Evolutionary conservation across 495 filamentous ascomycete species (phyloP).

Genomic region (Letharia columbiana): DNA sequence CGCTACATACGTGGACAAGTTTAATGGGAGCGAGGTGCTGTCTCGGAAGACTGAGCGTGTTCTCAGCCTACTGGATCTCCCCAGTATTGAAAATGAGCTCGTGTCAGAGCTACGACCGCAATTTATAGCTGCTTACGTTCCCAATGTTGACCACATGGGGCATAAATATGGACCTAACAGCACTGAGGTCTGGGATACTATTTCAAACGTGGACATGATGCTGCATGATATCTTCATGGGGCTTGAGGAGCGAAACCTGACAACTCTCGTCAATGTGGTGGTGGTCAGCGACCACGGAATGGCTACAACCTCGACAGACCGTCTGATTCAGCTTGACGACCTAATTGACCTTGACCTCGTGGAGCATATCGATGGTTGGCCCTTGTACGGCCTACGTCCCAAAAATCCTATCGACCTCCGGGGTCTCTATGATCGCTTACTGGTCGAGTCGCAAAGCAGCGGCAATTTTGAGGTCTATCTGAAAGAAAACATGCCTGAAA

Average conservation of each 20-base stretch:
- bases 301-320: conserved; percentile 75
- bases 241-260: conserved; percentile 72
- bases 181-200: conserved; percentile 71
- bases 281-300: conserved; percentile 98
- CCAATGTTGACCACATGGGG: conserved; percentile 77
- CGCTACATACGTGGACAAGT: conserved; percentile 73
- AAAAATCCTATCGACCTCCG: conserved; percentile 34
- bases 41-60: conserved; percentile 67
- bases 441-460: conserved; percentile 42
- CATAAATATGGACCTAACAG: conserved; percentile 90
- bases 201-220: conserved; percentile 69
- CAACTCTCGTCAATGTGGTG: conserved; percentile 85
- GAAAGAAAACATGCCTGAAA: conserved; percentile 41
- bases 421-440: conserved; percentile 31
- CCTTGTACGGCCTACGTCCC: conserved; percentile 70
- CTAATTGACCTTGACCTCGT: conserved; percentile 65
- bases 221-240: conserved; percentile 66
- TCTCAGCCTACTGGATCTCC: conserved; percentile 71
- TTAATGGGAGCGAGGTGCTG: conserved; percentile 66
- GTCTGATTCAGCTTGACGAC: conserved; percentile 92
- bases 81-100: conserved; percentile 48
- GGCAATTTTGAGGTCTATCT: conserved; percentile 60
- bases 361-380: conserved; percentile 90
- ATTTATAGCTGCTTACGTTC: conserved; percentile 88
- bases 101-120: conserved; percentile 54